Conservation (phyloP, 1,284 basidiomycete genomes). For the Austroboletus olivaceoglutinosus region DNA sequence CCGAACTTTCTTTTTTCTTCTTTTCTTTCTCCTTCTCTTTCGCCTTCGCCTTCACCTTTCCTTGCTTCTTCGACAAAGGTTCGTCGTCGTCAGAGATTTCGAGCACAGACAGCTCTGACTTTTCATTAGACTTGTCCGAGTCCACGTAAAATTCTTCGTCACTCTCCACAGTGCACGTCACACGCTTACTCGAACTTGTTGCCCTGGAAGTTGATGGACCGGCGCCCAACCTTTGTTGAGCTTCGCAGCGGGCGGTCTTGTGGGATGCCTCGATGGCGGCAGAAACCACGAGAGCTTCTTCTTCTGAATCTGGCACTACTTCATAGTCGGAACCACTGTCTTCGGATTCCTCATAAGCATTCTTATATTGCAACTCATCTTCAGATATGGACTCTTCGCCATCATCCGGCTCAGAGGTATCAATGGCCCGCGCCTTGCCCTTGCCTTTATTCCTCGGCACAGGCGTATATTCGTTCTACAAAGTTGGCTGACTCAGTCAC, state of each 20-base stretch:
- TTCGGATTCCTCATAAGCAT: conserved; percentile 48
- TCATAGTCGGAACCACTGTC: conserved; percentile 61
- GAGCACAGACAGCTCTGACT: conserved; percentile 22
- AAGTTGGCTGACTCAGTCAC: conserved; percentile 11
- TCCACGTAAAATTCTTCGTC: conserved; percentile 35
- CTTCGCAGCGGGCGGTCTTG: conserved; percentile 36
- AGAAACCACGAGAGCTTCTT: conserved; percentile 55
- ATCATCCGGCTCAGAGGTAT: conserved; percentile 29
- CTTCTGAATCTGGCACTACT: conserved; percentile 23
- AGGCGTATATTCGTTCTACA: conserved; percentile 12
- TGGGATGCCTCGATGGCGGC: conserved; percentile 58
- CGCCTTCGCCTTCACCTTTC: conserved; percentile 37
- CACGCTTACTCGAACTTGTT: conserved; percentile 31
- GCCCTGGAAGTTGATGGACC: conserved; percentile 38
- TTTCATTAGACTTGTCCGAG: conserved; percentile 25
- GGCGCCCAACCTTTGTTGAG: conserved; percentile 40
- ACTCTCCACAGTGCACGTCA: conserved; percentile 21
- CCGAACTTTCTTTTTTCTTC: conserved; percentile 7
- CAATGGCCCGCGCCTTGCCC: conserved; percentile 34
- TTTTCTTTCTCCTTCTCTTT: conserved; percentile 26
- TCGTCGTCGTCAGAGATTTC: conserved; percentile 41
- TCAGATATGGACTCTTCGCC: conserved; percentile 37
- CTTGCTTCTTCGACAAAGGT: conserved; percentile 29
- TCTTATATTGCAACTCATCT: conserved; percentile 41
- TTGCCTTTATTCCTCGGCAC: conserved; percentile 39